These are phyloP conservation scores for Piloderma croceum DNA, from an alignment of 768 basidiomycete genomes.

Conservation along the genomic window DNA sequence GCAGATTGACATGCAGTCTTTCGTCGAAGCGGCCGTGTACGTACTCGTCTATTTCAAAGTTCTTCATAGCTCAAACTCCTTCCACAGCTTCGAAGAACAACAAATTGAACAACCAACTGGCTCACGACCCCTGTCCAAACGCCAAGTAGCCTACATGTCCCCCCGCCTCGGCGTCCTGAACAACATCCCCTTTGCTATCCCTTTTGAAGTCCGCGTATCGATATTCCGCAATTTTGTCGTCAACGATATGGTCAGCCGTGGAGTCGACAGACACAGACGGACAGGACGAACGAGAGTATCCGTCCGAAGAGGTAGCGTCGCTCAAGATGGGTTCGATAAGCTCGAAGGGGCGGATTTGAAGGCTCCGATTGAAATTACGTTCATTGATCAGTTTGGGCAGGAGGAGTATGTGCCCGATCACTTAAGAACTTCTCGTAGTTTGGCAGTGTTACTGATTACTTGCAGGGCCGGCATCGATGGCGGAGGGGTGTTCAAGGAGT, in stretches of 20 bases:
- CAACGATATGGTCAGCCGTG: conserved; percentile 43
- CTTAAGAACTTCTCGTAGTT: not conserved
- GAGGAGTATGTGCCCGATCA: conserved; percentile 55
- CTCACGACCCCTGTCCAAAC: conserved; percentile 34
- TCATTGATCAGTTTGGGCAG: conserved; percentile 84
- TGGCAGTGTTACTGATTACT: conserved; percentile 6
- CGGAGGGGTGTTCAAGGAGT: conserved; percentile 97
- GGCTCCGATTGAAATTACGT: conserved; percentile 80
- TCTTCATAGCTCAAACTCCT: conserved; percentile 2
- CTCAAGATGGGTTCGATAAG: conserved; percentile 88
- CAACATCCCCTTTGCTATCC: conserved; percentile 94
- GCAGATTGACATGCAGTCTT: conserved; percentile 56
- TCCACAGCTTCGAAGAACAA: conserved; percentile 58
- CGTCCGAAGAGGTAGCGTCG: conserved; percentile 70
- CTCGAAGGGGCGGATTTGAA: conserved; percentile 77
- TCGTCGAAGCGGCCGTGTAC: conserved; percentile 84
- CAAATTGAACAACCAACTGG: conserved; percentile 31
- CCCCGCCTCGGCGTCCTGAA: conserved; percentile 88
- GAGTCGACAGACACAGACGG: conserved; percentile 11
- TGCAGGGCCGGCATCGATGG: conserved; percentile 87
- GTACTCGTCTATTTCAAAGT: conserved; percentile 19
- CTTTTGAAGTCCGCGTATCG: conserved; percentile 84
- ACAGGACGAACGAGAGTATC: conserved; percentile 35
- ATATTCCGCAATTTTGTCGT: conserved; percentile 83
- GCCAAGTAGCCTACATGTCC: conserved; percentile 68